Conservation (phyloP, 176 grass and related monocot species). For the Echinochloa phyllopogon region DNA sequence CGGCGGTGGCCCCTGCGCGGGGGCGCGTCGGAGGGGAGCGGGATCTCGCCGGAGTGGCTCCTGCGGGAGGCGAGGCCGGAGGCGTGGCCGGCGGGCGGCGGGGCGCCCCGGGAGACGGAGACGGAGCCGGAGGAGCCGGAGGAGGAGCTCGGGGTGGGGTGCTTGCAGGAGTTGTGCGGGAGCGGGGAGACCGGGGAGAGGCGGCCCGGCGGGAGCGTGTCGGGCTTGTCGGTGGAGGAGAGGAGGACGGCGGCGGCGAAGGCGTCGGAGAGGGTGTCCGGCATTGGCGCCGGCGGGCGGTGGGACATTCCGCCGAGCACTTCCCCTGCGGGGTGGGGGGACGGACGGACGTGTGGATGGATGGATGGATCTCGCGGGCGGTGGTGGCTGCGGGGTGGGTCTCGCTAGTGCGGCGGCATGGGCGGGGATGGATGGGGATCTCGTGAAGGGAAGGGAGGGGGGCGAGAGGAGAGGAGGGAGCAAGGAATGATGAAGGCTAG, state of each 20-base stretch:
- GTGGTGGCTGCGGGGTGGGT: neutral
- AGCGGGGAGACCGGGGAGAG: slow-evolving; percentile 79
- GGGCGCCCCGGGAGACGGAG: slow-evolving; percentile 18
- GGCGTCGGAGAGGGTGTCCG: slow-evolving; percentile 60
- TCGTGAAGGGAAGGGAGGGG: slow-evolving; percentile 42
- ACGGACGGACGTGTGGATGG: too few species aligned
- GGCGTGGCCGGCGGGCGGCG: neutral
- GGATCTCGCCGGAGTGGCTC: slow-evolving; percentile 86
- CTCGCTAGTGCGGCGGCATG: slow-evolving; percentile 49
- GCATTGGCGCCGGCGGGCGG: slow-evolving; percentile 50
- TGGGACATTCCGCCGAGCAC: slow-evolving; percentile 62
- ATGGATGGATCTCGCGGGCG: slow-evolving; percentile 14
- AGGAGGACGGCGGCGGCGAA: slow-evolving; percentile 65
- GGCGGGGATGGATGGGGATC: slow-evolving; percentile 56
- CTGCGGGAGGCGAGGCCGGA: slow-evolving; percentile 62
- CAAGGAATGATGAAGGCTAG: slow-evolving; percentile 60
- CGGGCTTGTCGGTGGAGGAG: slow-evolving; percentile 74
- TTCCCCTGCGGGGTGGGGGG: neutral
- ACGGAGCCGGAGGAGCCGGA: slow-evolving; percentile 75
- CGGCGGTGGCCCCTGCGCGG: slow-evolving; percentile 61
- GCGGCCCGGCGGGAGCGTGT: slow-evolving; percentile 56
- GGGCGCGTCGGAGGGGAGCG: slow-evolving; percentile 41
- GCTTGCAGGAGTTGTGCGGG: slow-evolving; percentile 47
- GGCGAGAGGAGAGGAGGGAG: slow-evolving; percentile 32
- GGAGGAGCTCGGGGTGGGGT: slow-evolving; percentile 66